These are phyloP conservation scores for Linanthus parryae DNA, from an alignment of 148 eudicot species.

Conservation along the genomic window DNA sequence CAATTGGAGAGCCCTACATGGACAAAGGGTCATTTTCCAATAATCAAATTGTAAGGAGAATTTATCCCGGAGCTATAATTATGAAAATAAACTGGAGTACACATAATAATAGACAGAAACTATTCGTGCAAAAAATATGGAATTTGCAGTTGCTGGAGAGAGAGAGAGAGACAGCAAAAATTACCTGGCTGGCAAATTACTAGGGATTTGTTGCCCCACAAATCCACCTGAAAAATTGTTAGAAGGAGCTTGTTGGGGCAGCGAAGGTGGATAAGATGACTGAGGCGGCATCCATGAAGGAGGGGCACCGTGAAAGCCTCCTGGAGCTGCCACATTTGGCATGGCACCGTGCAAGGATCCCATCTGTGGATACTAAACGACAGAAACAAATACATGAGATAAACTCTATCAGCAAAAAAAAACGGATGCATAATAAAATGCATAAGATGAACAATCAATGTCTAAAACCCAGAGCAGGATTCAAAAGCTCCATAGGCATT, in stretches of 20 bases:
- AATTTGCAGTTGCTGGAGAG: not conserved
- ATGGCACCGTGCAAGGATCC: conserved; percentile 70
- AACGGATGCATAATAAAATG: not conserved
- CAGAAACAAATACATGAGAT: conserved; percentile 8
- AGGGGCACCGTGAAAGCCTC: conserved; percentile 41
- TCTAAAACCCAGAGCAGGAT: not conserved
- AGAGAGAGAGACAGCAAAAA: not conserved
- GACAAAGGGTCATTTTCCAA: too few relatives aligned
- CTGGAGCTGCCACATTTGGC: conserved; percentile 43
- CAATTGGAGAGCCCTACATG: too few relatives aligned
- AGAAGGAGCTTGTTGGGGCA: conserved; percentile 33
- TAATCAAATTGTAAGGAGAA: too few relatives aligned
- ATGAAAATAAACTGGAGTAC: too few relatives aligned
- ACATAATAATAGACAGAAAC: not conserved
- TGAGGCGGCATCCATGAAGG: conserved; percentile 48
- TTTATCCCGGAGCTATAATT: too few relatives aligned
- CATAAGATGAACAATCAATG: not conserved
- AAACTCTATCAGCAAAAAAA: not conserved
- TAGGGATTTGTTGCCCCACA: conserved; percentile 48
- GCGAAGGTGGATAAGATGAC: conserved; percentile 39
- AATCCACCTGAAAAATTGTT: conserved; percentile 43
- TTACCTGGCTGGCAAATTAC: conserved; percentile 56
- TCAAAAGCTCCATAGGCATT: too few relatives aligned
- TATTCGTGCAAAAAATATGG: not conserved
- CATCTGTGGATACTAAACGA: conserved; percentile 78